phyloP scores from a whole-genome alignment of 306 rosid genomes.

The Cicer cuneatum region DNA sequence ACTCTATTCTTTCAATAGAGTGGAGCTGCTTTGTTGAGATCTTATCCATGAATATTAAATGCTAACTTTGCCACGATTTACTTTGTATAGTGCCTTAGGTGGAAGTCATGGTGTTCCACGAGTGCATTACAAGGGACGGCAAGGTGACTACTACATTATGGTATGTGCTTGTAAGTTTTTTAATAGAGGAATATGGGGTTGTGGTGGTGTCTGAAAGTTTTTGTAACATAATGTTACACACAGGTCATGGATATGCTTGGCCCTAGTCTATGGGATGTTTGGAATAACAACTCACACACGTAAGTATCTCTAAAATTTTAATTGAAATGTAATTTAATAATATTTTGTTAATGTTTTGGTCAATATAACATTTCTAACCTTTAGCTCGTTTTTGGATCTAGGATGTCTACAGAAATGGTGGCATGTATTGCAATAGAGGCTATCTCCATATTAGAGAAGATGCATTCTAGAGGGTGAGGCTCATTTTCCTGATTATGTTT shows the following conservation, averaged over 20 bases:
- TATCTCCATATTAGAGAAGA: conserved; percentile 91
- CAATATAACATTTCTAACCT: conserved; percentile 31
- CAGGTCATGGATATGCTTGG: conserved; percentile 98
- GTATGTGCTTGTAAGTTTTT: conserved; percentile 52
- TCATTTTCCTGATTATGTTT: conserved; percentile 37
- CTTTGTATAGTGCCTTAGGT: conserved; percentile 71
- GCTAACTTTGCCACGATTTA: neutral
- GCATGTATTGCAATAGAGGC: conserved; percentile 97
- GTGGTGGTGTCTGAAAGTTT: conserved; percentile 35
- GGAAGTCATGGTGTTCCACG: conserved; percentile 96
- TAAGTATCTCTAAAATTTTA: conserved; percentile 49
- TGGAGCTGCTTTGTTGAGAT: conserved; percentile 5
- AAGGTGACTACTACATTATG: conserved; percentile 94
- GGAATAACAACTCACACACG: conserved; percentile 81
- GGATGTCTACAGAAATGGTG: conserved; percentile 94
- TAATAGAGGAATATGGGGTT: conserved; percentile 6
- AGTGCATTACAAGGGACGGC: conserved; percentile 89
- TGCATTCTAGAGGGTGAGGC: conserved; percentile 83
- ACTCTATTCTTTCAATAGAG: neutral
- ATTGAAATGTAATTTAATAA: neutral
- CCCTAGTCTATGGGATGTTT: conserved; percentile 95
- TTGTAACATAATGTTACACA: conserved; percentile 22
- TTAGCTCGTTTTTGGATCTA: conserved; percentile 42
- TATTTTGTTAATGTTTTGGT: neutral
- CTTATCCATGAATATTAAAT: conserved; percentile 17